A percentile compares a stretch with the other conserved stretches of the same genome.
Conservation (phyloP, 2,329 filamentous ascomycete genomes). For the Colletotrichum zoysiae region DNA sequence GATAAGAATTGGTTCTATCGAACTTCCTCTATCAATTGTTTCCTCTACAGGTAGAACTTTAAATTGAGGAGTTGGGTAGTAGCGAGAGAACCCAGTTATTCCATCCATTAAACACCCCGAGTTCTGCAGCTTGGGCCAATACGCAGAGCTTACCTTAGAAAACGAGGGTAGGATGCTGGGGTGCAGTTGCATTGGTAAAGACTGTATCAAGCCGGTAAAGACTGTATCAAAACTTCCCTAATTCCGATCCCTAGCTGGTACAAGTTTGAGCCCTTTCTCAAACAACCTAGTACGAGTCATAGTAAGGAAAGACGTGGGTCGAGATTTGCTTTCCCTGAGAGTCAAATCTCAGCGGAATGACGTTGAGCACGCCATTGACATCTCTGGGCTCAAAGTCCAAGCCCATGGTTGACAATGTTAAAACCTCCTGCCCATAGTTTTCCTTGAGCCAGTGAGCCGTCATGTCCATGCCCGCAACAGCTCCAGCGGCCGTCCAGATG, state of each 20-base stretch:
- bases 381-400: conserved; percentile 55
- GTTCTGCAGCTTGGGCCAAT: background rate
- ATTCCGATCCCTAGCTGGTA: background rate
- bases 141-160: background rate
- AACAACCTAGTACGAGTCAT: background rate
- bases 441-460: conserved; percentile 55
- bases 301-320: conserved; percentile 41
- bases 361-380: conserved; percentile 46
- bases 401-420: conserved; percentile 41
- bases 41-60: background rate
- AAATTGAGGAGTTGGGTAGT: background rate
- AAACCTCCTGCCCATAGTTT: conserved; percentile 49
- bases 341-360: conserved; percentile 49
- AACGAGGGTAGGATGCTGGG: background rate
- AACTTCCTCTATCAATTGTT: background rate
- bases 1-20: background rate
- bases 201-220: background rate
- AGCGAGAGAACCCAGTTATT: background rate
- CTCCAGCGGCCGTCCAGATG: conserved; percentile 61
- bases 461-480: conserved; percentile 61
- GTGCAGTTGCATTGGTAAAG: background rate
- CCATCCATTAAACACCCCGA: background rate
- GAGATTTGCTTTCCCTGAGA: conserved; percentile 48
- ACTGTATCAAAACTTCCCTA: no score
- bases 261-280: background rate